Evolutionary conservation across 495 filamentous ascomycete genomes (phyloP).

Genomic region (Aspergillus olivimuriae): DNA sequence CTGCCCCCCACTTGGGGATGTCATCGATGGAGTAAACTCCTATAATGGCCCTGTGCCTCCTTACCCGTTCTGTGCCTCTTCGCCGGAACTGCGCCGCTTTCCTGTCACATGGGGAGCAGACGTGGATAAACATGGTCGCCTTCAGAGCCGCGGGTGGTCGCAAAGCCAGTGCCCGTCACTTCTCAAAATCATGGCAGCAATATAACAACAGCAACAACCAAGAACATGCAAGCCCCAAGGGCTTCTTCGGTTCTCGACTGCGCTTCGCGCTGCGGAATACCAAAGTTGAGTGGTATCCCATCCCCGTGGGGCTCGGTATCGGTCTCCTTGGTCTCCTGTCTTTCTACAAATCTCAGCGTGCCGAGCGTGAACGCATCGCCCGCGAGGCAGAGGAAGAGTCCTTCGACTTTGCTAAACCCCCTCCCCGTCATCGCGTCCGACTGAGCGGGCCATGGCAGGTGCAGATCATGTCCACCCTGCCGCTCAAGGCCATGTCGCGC

Average conservation of each 20-base stretch:
- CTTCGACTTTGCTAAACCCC: conserved; percentile 44
- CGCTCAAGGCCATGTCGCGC: conserved; percentile 87
- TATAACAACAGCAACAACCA: conserved; percentile 32
- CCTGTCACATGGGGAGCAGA: conserved; percentile 26
- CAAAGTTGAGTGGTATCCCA: conserved; percentile 91
- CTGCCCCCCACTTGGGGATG: conserved; percentile 14
- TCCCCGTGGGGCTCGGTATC: conserved; percentile 84
- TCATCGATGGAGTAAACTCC: conserved; percentile 24
- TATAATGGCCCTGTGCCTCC: conserved; percentile 38
- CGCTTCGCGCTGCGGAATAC: conserved; percentile 62
- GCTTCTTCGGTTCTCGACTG: conserved; percentile 57
- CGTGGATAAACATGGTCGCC: conserved; percentile 35
- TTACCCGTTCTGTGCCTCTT: conserved; percentile 20
- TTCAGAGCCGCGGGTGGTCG: conserved; percentile 35
- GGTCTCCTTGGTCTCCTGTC: conserved; percentile 79
- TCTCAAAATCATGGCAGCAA: conserved; percentile 34
- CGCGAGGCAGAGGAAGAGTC: conserved; percentile 47
- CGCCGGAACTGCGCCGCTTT: conserved; percentile 24
- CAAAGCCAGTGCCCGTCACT: conserved; percentile 31
- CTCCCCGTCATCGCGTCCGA: conserved; percentile 62
- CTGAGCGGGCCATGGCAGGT: conserved; percentile 94
- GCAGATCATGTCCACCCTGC: conserved; percentile 91
- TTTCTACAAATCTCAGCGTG: conserved; percentile 67
- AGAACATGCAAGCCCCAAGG: conserved; percentile 32
- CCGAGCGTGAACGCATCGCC: conserved; percentile 40